Base-by-base conservation (phyloP, 75 land plant genomes). In the Selaginella moellendorffii region DNA sequence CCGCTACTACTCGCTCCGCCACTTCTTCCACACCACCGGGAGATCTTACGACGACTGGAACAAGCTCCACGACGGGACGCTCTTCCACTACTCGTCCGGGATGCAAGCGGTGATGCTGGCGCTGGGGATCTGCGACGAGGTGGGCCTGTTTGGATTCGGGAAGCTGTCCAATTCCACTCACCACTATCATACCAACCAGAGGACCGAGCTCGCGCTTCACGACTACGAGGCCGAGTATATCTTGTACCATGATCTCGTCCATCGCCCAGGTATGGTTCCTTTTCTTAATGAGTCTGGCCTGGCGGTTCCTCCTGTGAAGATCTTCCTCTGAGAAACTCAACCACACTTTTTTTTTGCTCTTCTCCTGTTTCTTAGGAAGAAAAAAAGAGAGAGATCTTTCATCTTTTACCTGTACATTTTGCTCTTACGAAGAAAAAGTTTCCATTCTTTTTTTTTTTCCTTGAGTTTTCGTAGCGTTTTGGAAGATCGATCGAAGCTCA, bases 1-100 rank as follows among this genome's bases (percentile, higher is more conserved):
- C 24, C 87, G 87, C 79, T 87, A 85, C 31, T 91, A 91, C 67
- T 87, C 93, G 2, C 36, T 81, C 56, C 82, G 78, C 62, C 60
- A 76, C 25, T 90, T 87, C 46, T 78, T 79, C 54, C 82, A 79
- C 69, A 69, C 17, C 61, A 36, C 46, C 46, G 81, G 81, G 54
- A 81, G 72, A 70, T n/a, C 71, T 0, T 46, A 77, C 9, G 82
- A 77, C 27, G 77, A 82, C 24, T 91, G 97, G 97, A 62, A 58
- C 28, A 28, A 69, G 1, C n/a, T n/a, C n/a, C n/a, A n/a, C n/a
- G n/a, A n/a, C n/a, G n/a, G n/a, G n/a, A n/a, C n/a, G n/a, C n/a
- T n/a, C n/a, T n/a, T n/a, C n/a, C n/a, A n/a, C n/a, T n/a, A n/a
- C n/a, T n/a, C n/a, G n/a, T n/a, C n/a, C n/a, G n/a, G n/a, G n/a